Evolutionary conservation across 805 yeast genomes (phyloP).

Genomic region (Kazachstania martiniae): DNA sequence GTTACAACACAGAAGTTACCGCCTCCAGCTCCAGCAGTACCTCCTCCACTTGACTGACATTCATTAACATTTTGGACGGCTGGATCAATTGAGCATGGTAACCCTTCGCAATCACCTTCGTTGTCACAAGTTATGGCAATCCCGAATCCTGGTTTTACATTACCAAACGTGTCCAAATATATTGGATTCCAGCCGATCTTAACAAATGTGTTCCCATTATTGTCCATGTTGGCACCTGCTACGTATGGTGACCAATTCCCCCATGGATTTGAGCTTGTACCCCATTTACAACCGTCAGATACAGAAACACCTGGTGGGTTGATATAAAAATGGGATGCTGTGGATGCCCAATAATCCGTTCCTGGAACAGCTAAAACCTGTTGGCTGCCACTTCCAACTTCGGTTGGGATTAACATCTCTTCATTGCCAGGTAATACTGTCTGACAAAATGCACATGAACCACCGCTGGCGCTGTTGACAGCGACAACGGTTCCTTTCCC

Average conservation of each 20-base stretch:
- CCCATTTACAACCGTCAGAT: conserved; percentile 79
- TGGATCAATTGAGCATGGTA: conserved; percentile 77
- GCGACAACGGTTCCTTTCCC: conserved; percentile 70
- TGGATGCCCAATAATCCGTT: conserved; percentile 70
- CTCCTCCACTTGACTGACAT: conserved; percentile 32
- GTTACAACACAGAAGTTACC: conserved; percentile 81
- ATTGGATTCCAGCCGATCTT: conserved; percentile 90
- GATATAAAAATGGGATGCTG: conserved; percentile 79
- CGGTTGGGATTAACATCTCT: conserved; percentile 88
- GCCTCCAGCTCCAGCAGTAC: conserved; percentile 46
- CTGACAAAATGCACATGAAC: conserved; percentile 76
- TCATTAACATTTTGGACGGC: conserved; percentile 47
- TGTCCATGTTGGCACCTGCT: conserved; percentile 81
- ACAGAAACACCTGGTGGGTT: conserved; percentile 75
- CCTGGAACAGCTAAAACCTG: conserved; percentile 73
- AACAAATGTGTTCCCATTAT: conserved; percentile 56
- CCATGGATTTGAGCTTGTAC: conserved; percentile 48
- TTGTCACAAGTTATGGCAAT: conserved; percentile 65
- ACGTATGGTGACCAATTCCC: conserved; percentile 95
- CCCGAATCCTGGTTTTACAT: conserved; percentile 55
- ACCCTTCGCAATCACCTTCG: conserved; percentile 57
- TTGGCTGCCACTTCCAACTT: conserved; percentile 33
- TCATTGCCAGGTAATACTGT: conserved; percentile 91
- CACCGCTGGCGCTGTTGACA: conserved; percentile 43
- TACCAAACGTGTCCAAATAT: conserved; percentile 54